Evolutionary conservation across 768 basidiomycete genomes (phyloP), one percentile per base, ranked within the genome.

Genomic region (Panaeolus papilionaceus): DNA sequence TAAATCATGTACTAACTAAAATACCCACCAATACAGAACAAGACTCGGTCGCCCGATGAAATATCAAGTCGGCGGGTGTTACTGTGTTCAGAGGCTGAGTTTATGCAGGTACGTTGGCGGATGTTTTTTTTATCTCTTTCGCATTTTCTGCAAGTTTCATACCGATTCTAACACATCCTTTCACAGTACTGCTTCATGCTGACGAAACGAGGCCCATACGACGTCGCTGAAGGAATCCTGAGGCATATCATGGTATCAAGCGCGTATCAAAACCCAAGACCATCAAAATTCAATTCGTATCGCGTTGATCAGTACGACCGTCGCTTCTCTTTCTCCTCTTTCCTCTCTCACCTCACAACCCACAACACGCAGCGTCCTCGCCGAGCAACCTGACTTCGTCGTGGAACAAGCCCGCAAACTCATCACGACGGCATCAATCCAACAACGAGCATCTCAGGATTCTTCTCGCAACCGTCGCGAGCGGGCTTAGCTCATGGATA

Each of bases 171-270:
- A 33, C 28, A 33, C 28, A 33, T 4, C 4, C 28, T 33, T 33
- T 33, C 4, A 33, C 28, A 33, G 28, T 33, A 4, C 28, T 33
- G 28, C 28, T 33, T 33, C 28, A 33, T 33, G 28, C 4, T 33
- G 28, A 33, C 28, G 28, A 33, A 33, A 33, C 28, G 28, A 33
- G 28, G 28, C 4, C 28, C 2, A 33, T 33, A 33, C 2, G 28
- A 33, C 4, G 28, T 33, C 28, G 28, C 28, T 33, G 28, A 33
- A 33, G 93, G 95, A 70, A 83, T 95, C 0, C 81, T 96, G 2
- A 84, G 89, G 0, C 95, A 96, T 71, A 83, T 95, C 47, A 79
- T 89, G 12, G 75, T 88, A 38, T 95, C 94, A 1, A 92, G 89
- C 71, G 91, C 88, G 2, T 96, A 89, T 73, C 86, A n/a, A 89